phyloP scores from a whole-genome alignment of 305 asterid species.

The Fraxinus floribunda region DNA sequence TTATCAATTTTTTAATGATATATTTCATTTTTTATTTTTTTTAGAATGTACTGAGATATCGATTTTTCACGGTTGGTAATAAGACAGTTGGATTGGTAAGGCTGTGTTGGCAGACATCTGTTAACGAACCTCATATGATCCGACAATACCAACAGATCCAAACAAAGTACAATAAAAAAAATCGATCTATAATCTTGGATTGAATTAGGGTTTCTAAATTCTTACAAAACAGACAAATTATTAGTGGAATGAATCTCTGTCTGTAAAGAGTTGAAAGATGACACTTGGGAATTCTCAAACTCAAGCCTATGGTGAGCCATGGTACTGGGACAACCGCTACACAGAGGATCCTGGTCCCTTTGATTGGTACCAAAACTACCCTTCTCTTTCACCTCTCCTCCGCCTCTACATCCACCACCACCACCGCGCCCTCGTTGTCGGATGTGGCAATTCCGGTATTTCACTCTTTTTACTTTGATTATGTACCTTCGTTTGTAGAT shows the following conservation, averaged over 20 bases:
- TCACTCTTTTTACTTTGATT: background rate
- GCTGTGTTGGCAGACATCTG: background rate
- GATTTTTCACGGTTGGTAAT: background rate
- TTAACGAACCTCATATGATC: background rate
- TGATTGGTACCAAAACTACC: constrained; percentile 79
- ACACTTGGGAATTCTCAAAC: constrained; percentile 11
- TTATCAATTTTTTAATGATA: background rate
- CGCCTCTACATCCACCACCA: constrained; percentile 54
- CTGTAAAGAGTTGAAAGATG: background rate
- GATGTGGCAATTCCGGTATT: constrained; percentile 73
- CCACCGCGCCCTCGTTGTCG: constrained; percentile 64
- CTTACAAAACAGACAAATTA: background rate
- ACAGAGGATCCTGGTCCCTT: constrained; percentile 49
- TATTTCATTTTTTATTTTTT: background rate
- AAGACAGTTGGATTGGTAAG: background rate
- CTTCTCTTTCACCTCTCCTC: constrained; percentile 61
- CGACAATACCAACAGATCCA: background rate
- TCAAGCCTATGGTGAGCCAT: constrained; percentile 68
- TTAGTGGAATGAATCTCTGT: background rate
- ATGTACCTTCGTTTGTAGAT: background rate
- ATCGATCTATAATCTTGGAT: background rate
- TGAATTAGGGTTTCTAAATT: background rate
- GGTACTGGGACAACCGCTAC: constrained; percentile 82
- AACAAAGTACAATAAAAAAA: background rate
- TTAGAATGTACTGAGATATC: background rate